Percentiles rank a stretch among this genome's conserved stretches.
Conservation (phyloP, 2,329 filamentous ascomycete species). For the Thelonectria olida region DNA sequence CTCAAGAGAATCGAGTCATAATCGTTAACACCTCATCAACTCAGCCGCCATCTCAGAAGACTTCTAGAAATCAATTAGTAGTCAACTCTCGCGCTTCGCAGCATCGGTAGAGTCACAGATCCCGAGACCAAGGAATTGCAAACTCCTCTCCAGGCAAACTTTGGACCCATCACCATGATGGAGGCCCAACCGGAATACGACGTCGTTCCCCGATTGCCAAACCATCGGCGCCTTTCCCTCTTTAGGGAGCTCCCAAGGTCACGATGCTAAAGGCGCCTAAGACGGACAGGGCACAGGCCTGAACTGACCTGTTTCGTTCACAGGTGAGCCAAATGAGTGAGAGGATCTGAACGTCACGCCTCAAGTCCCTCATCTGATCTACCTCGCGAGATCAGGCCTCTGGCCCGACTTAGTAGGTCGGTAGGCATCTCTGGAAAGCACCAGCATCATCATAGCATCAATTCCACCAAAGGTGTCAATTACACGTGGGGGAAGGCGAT, state of each 20-base stretch:
- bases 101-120: conserved; percentile 9
- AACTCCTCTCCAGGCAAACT: background rate
- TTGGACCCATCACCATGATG: conserved; percentile 3
- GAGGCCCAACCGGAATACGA: conserved; percentile 16
- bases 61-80: background rate
- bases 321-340: background rate
- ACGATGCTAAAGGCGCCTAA: background rate
- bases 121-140: conserved; percentile 8
- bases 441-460: conserved; percentile 24
- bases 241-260: conserved; percentile 15
- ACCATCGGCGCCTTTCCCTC: conserved; percentile 16
- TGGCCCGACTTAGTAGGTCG: conserved; percentile 8
- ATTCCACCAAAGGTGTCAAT: conserved; percentile 10
- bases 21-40: conserved; percentile 11
- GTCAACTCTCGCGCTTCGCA: background rate
- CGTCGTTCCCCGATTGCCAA: conserved; percentile 18
- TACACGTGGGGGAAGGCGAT: conserved; percentile 22
- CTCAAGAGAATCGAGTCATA: conserved; percentile 9
- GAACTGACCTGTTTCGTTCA: background rate
- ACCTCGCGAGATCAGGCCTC: background rate
- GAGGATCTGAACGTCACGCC: conserved; percentile 5
- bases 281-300: background rate
- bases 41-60: conserved; percentile 7
- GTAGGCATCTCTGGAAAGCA: conserved; percentile 29
- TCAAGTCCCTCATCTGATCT: conserved; percentile 9